Conservation (phyloP, 352 stramenopile genomes). For the Globisporangium ultimum region DNA sequence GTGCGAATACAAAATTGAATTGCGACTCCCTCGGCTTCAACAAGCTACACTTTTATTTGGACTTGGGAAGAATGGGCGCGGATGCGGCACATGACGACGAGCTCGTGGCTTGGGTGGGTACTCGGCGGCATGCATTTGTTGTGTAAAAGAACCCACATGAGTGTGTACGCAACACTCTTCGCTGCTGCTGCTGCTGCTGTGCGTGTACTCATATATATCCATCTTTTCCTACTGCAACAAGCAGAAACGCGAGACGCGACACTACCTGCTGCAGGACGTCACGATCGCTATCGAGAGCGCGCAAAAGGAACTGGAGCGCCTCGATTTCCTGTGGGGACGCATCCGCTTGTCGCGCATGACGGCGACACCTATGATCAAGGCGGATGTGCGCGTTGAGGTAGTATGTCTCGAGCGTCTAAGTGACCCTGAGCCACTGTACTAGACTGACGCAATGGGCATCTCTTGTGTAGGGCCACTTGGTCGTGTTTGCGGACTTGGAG, state of each 20-base stretch:
- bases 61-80: not conserved
- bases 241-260: conserved; percentile 58
- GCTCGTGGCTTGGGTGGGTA: conserved; percentile 43
- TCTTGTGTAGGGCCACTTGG: conserved; percentile 58
- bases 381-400: conserved; percentile 64
- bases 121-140: not conserved
- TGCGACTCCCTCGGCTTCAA: conserved; percentile 1
- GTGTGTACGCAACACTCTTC: not conserved
- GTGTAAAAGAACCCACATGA: not conserved
- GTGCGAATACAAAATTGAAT: not conserved
- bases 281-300: conserved; percentile 43
- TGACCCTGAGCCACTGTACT: not conserved
- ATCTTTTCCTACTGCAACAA: conserved; percentile 10
- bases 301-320: conserved; percentile 64
- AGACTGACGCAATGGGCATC: not conserved
- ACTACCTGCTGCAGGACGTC: conserved; percentile 60
- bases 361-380: conserved; percentile 48
- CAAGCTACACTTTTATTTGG: too few relatives aligned
- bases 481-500: conserved; percentile 69
- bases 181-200: not conserved
- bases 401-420: not conserved
- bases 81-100: conserved; percentile 25
- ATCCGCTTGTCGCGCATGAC: conserved; percentile 62
- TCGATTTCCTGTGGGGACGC: conserved; percentile 81
- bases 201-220: not conserved